Percentiles rank a stretch among this genome's conserved stretches.
Conservation (phyloP, 495 filamentous ascomycete genomes). For the Evernia prunastri region DNA sequence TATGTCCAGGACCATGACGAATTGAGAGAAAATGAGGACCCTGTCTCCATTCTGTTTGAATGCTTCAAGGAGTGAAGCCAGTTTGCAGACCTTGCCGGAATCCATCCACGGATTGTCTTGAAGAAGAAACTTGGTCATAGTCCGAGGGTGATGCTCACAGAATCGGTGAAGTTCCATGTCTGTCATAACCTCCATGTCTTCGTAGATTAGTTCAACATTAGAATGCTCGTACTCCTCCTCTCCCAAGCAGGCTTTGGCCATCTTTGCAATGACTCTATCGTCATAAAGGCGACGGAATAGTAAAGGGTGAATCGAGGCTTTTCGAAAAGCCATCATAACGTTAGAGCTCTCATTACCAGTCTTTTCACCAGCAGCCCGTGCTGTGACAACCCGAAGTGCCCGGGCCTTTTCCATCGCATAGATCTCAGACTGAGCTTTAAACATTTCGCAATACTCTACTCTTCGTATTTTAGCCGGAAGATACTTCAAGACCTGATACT, state of each 20-base stretch:
- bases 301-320: slow-evolving; percentile 88
- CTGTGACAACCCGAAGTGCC: slow-evolving; percentile 49
- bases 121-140: slow-evolving; percentile 63
- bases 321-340: slow-evolving; percentile 82
- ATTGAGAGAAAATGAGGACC: slow-evolving; percentile 84
- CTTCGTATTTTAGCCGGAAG: slow-evolving; percentile 73
- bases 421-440: slow-evolving; percentile 57
- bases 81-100: slow-evolving; percentile 77
- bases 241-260: slow-evolving; percentile 66
- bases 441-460: slow-evolving; percentile 75
- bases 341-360: slow-evolving; percentile 55
- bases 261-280: slow-evolving; percentile 64
- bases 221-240: slow-evolving; percentile 54
- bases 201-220: slow-evolving; percentile 56
- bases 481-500: slow-evolving; percentile 85
- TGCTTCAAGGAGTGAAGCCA: slow-evolving; percentile 61
- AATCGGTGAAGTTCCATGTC: slow-evolving; percentile 81
- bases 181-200: slow-evolving; percentile 65
- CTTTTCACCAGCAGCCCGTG: slow-evolving; percentile 52
- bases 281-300: slow-evolving; percentile 76
- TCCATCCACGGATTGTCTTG: slow-evolving; percentile 80
- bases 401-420: slow-evolving; percentile 57
- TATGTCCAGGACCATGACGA: slow-evolving; percentile 85
- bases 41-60: slow-evolving; percentile 82
- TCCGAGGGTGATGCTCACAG: slow-evolving; percentile 61